These are phyloP conservation scores for Solanum sejunctum DNA, from an alignment of 257 asterid genomes.

Conservation along the genomic window DNA sequence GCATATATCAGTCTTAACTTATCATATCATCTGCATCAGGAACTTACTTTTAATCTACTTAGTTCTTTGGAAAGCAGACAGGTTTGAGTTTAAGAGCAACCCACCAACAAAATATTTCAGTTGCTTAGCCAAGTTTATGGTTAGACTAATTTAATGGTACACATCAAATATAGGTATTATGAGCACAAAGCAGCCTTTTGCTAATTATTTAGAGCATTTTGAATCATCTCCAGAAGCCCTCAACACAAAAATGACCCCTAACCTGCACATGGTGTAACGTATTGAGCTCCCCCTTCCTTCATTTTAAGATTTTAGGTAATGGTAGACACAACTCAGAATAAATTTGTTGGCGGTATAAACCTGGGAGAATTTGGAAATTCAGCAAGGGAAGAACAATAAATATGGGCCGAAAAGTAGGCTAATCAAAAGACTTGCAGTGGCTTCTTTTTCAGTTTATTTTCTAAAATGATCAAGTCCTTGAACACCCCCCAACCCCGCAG, in stretches of 20 bases:
- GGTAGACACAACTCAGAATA: neutral
- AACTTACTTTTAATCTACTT: neutral
- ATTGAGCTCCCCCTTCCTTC: neutral
- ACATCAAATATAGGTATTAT: neutral
- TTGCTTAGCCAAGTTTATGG: neutral
- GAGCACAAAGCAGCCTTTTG: neutral
- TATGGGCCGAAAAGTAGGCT: neutral
- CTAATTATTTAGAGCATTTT: neutral
- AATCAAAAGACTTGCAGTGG: neutral
- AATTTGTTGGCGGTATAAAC: neutral
- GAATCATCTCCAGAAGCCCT: neutral
- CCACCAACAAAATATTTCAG: neutral
- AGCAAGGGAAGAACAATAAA: neutral
- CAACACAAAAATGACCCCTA: neutral
- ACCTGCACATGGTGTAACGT: neutral
- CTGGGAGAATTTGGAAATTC: neutral
- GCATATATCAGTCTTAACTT: neutral
- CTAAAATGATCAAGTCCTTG: neutral
- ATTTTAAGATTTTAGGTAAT: neutral
- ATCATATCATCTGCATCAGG: neutral
- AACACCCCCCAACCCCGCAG: neutral
- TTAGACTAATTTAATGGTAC: neutral
- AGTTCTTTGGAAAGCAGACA: neutral
- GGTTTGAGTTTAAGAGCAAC: neutral
- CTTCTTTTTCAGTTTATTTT: neutral